Base-by-base conservation (phyloP, 169 alveolate genomes). In the Eimeria zaria region DNA sequence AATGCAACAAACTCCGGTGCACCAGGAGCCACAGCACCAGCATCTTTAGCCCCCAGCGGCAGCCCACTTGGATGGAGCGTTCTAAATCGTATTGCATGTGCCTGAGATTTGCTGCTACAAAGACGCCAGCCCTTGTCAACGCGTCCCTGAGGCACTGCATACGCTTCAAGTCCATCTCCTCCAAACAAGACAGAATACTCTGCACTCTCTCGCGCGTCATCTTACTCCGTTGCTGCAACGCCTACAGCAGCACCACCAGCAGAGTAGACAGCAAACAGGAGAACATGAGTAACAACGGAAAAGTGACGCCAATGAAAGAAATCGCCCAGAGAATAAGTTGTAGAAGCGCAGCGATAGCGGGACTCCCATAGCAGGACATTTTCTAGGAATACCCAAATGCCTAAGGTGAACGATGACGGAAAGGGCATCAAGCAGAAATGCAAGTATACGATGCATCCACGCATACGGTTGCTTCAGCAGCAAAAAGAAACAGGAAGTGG, bases 81-180 rank as follows among this genome's bases (percentile, higher is more conserved):
- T 95, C 95, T 27, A 95, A 53, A 51, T 95, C 97, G 69, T 95
- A 95, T 62, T 95, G 97, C 85, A 84, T 53, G 90, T 95, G 89
- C 67, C 97, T 76, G 46, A 95, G 97, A 39, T 84, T 51, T 71
- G 97, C 97, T 33, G 95, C 95, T 60, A 80, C 87, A 81, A 71
- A 95, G 44, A 95, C 97, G 51, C 76, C 73, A 5, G 83, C 89
- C 58, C 89, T 95, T 8, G 89, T 71, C 78, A 95, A 83, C 12
- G 97, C 94, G n/a, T 95, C 95, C 51, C 95, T 80, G 74, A 95
- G 81, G 89, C 97, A 95, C 64, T 80, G 89, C 78, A 95, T 87
- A 62, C 97, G 97, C 53, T 95, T 95, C 81, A 80, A 73, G 84
- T 95, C 97, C 97, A 95, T 95, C 78, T 95, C 97, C 73, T 85